Evolutionary conservation across 768 basidiomycete species (phyloP).

Genomic region (Tubosaeta brunneosetosa): DNA sequence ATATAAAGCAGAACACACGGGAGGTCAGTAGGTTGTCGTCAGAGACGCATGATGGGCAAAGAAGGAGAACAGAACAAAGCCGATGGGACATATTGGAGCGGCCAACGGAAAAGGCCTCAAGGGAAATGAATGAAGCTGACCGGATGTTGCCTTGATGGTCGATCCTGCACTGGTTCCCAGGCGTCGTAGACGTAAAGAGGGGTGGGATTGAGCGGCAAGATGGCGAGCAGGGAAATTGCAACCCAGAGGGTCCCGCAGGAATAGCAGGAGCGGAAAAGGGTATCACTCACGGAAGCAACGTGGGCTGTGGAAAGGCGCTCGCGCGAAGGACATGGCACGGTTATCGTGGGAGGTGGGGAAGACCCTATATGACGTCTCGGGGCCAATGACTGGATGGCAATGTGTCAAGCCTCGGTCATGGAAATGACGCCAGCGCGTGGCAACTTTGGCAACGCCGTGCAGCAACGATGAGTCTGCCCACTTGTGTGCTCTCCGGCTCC

Average conservation of each 20-base stretch:
- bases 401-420: constrained; percentile 15
- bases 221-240: background rate
- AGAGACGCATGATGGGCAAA: constrained; percentile 8
- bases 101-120: constrained; percentile 5
- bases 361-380: constrained; percentile 18
- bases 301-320: constrained; percentile 9
- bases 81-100: background rate
- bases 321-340: background rate
- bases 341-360: constrained; percentile 16
- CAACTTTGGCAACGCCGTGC: background rate
- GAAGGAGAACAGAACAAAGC: constrained; percentile 8
- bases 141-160: constrained; percentile 18
- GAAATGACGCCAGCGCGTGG: background rate
- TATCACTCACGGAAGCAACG: constrained; percentile 20
- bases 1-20: constrained; percentile 12
- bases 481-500: background rate
- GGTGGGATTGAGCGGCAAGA: background rate
- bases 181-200: background rate
- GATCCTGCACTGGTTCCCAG: constrained; percentile 14
- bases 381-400: constrained; percentile 8
- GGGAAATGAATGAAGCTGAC: constrained; percentile 26
- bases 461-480: background rate
- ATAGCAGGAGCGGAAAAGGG: constrained; percentile 2
- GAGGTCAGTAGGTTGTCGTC: constrained; percentile 14
- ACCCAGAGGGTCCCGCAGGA: background rate